Percentiles rank a stretch among this genome's conserved stretches.
Evolutionary conservation across 805 yeast species (phyloP).

Genomic region (Candida ipomoeae): DNA sequence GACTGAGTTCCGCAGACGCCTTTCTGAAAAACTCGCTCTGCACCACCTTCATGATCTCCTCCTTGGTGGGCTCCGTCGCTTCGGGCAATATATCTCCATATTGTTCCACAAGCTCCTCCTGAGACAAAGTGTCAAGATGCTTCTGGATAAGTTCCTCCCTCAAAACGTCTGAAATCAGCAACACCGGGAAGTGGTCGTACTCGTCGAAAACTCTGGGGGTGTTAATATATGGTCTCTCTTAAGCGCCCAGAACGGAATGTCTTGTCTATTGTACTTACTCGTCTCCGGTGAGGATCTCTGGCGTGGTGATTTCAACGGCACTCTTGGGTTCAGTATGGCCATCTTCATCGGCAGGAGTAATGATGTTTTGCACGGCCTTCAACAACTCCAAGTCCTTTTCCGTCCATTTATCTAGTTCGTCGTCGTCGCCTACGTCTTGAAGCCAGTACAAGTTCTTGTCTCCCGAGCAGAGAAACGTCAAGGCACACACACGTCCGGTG

Average conservation of each 20-base stretch:
- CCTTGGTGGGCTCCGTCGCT: slow-evolving; percentile 33
- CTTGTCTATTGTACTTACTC: slow-evolving; percentile 17
- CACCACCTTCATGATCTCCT: slow-evolving; percentile 40
- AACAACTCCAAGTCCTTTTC: slow-evolving; percentile 52
- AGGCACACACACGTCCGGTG: slow-evolving; percentile 73
- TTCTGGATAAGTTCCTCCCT: slow-evolving; percentile 26
- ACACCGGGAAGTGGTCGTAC: slow-evolving; percentile 9
- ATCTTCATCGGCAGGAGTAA: slow-evolving; percentile 16
- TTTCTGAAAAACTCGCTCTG: slow-evolving; percentile 48
- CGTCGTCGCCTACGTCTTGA: slow-evolving; percentile 69
- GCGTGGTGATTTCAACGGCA: not conserved
- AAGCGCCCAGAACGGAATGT: slow-evolving; percentile 3
- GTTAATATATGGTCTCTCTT: slow-evolving; percentile 3
- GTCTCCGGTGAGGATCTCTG: slow-evolving; percentile 4
- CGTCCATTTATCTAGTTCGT: slow-evolving; percentile 53
- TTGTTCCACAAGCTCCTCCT: slow-evolving; percentile 22
- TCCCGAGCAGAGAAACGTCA: slow-evolving; percentile 61
- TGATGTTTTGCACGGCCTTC: slow-evolving; percentile 13
- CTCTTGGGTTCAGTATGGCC: slow-evolving; percentile 10
- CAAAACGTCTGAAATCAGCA: slow-evolving; percentile 28
- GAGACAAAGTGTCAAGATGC: slow-evolving; percentile 29
- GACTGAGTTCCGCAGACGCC: slow-evolving; percentile 38
- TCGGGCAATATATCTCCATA: slow-evolving; percentile 41
- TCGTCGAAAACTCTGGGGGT: slow-evolving; percentile 1
- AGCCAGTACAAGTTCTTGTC: slow-evolving; percentile 66